phyloP scores from a whole-genome alignment of 345 rosid genomes.

The Aquilaria sinensis region DNA sequence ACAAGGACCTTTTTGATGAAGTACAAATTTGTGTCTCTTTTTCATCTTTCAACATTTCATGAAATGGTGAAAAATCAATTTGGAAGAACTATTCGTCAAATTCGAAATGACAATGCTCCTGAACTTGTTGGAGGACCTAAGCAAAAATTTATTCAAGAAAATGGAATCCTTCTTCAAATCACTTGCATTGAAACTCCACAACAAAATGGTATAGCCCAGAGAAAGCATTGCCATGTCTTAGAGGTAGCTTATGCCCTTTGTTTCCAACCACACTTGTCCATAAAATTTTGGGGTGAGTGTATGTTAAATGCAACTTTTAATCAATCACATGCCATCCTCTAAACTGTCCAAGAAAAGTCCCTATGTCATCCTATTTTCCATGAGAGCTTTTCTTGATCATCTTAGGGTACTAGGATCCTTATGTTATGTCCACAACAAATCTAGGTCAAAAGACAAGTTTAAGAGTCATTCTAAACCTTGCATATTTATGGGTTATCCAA shows the following conservation, averaged over 20 bases:
- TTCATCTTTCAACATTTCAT: too few species aligned
- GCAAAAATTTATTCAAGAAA: background rate
- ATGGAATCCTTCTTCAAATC: background rate
- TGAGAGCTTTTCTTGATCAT: background rate
- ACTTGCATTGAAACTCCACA: background rate
- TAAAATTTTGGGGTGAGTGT: background rate
- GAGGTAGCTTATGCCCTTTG: background rate
- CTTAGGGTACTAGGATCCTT: background rate
- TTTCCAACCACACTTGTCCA: background rate
- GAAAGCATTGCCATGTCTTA: background rate
- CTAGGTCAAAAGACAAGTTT: background rate
- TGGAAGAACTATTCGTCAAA: background rate
- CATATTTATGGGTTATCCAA: background rate
- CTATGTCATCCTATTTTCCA: background rate
- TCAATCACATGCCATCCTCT: background rate
- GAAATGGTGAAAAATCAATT: background rate
- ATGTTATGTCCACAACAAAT: background rate
- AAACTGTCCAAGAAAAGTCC: background rate
- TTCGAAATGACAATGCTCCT: background rate
- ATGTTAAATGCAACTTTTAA: background rate
- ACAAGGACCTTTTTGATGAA: background rate
- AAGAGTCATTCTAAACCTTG: background rate
- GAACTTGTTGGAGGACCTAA: too few species aligned
- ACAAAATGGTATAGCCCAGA: too few species aligned
- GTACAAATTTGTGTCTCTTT: too few species aligned